phyloP scores from a whole-genome alignment of 495 filamentous ascomycete genomes.

The Podospora anserina region DNA sequence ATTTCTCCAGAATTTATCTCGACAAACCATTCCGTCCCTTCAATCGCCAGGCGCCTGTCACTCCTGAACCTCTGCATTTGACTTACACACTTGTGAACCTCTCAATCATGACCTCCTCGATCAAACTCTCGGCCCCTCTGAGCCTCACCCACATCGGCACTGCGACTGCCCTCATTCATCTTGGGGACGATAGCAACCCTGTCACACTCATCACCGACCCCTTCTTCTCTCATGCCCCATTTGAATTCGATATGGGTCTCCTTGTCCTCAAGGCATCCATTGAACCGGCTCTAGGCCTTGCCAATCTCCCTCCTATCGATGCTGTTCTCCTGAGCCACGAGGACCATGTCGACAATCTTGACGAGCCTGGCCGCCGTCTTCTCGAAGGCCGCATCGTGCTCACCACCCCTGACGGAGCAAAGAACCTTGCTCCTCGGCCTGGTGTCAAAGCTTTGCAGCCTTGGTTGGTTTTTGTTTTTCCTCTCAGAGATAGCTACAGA shows the following conservation, averaged over 20 bases:
- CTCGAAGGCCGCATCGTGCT: constrained; percentile 51
- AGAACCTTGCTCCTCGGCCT: constrained; percentile 42
- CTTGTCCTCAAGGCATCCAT: constrained; percentile 34
- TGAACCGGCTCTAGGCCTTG: constrained; percentile 37
- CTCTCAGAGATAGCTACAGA: not conserved
- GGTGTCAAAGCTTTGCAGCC: constrained; percentile 41
- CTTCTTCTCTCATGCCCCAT: constrained; percentile 49
- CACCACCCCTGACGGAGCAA: constrained; percentile 50
- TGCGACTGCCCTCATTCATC: constrained; percentile 49
- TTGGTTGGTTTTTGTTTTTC: constrained; percentile 13
- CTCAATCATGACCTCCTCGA: constrained; percentile 15
- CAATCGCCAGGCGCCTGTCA: not conserved
- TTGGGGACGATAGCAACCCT: constrained; percentile 44
- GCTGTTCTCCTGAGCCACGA: constrained; percentile 54
- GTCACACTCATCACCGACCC: constrained; percentile 55
- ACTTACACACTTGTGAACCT: not conserved
- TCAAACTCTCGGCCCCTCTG: constrained; percentile 20
- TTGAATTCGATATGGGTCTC: constrained; percentile 35
- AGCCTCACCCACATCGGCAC: constrained; percentile 50
- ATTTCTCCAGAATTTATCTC: not conserved
- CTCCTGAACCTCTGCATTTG: not conserved
- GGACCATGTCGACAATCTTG: constrained; percentile 55
- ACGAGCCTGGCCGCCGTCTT: constrained; percentile 38
- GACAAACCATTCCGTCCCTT: not conserved
- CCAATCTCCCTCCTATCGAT: constrained; percentile 48